Evolutionary conservation across 2,329 filamentous ascomycete species (phyloP).

Genomic region (Aspergillus hortae): DNA sequence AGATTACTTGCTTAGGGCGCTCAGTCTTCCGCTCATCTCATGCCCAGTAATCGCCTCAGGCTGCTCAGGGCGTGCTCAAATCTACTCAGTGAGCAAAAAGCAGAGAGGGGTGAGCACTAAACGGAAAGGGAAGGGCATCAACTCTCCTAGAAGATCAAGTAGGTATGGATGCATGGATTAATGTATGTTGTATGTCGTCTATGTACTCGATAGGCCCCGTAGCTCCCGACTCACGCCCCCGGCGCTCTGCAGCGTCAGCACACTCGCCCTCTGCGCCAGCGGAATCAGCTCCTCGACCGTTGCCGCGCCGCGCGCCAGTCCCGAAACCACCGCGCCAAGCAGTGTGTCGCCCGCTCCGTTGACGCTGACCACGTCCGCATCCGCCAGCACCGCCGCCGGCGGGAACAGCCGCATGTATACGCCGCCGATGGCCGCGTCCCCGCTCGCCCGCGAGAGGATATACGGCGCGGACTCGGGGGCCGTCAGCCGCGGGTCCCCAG

Average conservation of each 20-base stretch:
- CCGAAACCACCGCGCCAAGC: conserved; percentile 77
- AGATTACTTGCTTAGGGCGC: too few species aligned
- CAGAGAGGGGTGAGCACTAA: too few species aligned
- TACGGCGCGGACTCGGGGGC: conserved; percentile 63
- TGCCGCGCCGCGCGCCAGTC: conserved; percentile 57
- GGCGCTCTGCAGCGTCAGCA: conserved; percentile 70
- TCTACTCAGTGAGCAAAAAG: too few species aligned
- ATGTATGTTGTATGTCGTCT: too few species aligned
- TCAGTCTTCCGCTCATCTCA: too few species aligned
- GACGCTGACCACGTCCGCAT: conserved; percentile 73
- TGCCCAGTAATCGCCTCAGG: too few species aligned
- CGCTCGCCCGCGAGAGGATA: conserved; percentile 62
- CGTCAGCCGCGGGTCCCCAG: conserved; percentile 64
- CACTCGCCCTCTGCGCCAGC: conserved; percentile 76
- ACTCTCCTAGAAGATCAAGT: too few species aligned
- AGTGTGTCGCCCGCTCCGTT: conserved; percentile 96
- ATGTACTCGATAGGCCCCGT: too few species aligned
- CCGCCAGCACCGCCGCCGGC: conserved; percentile 58
- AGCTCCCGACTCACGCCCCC: conserved; percentile 60
- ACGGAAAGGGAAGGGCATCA: too few species aligned
- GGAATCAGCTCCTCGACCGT: conserved; percentile 63
- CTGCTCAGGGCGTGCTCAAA: too few species aligned
- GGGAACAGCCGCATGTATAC: conserved; percentile 80
- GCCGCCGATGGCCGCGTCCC: conserved; percentile 64
- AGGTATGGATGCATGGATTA: too few species aligned